Percentiles rank a stretch among this genome's conserved stretches.
phyloP scores from a whole-genome alignment of 2,329 filamentous ascomycete species.

The Aspergillus awamori region DNA sequence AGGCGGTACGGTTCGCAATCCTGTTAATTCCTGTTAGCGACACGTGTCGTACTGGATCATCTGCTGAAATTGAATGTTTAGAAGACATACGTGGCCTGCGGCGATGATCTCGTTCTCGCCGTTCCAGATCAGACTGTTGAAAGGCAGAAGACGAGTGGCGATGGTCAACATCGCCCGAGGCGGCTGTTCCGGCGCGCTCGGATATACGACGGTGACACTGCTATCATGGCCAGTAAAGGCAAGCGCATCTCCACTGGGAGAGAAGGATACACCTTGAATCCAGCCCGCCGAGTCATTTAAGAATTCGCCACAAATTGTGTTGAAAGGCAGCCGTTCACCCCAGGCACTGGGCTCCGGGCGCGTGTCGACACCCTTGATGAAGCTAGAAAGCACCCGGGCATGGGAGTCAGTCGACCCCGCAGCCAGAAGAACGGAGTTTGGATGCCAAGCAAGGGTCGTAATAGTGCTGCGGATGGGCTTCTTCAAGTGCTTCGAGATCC shows the following conservation, averaged over 20 bases:
- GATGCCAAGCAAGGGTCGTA: constrained; percentile 93
- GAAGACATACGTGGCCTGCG: constrained; percentile 72
- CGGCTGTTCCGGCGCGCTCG: constrained; percentile 84
- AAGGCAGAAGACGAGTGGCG: constrained; percentile 85
- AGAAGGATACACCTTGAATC: constrained; percentile 93
- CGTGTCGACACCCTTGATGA: constrained; percentile 91
- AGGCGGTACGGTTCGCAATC: constrained; percentile 88
- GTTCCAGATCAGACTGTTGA: constrained; percentile 91
- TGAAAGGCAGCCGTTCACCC: constrained; percentile 96
- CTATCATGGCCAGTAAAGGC: constrained; percentile 95
- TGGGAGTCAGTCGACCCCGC: constrained; percentile 97
- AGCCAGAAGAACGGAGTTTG: constrained; percentile 91
- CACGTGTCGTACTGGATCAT: not conserved
- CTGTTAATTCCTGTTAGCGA: constrained; percentile 31
- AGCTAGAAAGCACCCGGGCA: constrained; percentile 89
- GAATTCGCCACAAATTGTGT: constrained; percentile 96
- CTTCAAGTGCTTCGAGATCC: constrained; percentile 99
- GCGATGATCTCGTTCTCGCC: constrained; percentile 91
- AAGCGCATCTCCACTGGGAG: constrained; percentile 86
- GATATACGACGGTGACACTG: constrained; percentile 95
- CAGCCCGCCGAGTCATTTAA: constrained; percentile 95
- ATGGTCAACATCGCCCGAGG: constrained; percentile 89
- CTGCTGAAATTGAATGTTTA: not conserved
- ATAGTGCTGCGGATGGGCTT: constrained; percentile 98
- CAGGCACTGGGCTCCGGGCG: constrained; percentile 84